Evolutionary conservation across 257 asterid genomes (phyloP), one percentile per base, ranked within the genome.

Genomic region (Rhazya stricta): DNA sequence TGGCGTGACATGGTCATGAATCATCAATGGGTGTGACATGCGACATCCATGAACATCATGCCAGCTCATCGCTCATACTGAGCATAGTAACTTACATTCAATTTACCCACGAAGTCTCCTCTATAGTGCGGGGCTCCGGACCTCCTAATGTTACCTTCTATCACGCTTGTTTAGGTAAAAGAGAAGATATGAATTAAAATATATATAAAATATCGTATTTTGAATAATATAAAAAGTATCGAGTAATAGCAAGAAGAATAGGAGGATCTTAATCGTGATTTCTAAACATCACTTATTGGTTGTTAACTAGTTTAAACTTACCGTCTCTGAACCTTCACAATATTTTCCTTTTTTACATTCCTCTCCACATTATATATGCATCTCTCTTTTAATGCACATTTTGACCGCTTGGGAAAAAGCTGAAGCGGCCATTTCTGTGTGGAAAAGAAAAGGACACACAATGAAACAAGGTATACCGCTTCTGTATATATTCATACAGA

Each of bases 361-460:
- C 36, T 45, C 30, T 39, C 34, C 68, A 51, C 58, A 61, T 3
- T 65, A 37, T 36, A 45, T 51, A n/a, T 36, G 36, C 39, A 25
- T 3, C 37, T 0, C 15, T 12, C 37, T 75, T 79, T 66, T 43
- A 71, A 57, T 77, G 46, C 81, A 74, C 53, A 71, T 72, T 83
- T 83, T 84, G 89, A 86, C 89, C 78, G 75, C 74, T 60, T 34
- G 74, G 80, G 19, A 10, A 76, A 80, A 77, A 61, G 78, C 84
- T 75, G 75, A 81, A 76, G 43, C 79, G 77, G 60, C 45, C 66
- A 37, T 37, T 66, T 37, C 29, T 63, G 27, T 46, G 36, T 50
- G 51, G 23, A 12, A 72, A 57, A 18, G 5, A 23, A 77, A 42
- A 77, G 61, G 58, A 72, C 74, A 72, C 65, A 74, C 60, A 67